Base-by-base conservation (phyloP, 306 rosid genomes). In the Nissolia schottii region DNA sequence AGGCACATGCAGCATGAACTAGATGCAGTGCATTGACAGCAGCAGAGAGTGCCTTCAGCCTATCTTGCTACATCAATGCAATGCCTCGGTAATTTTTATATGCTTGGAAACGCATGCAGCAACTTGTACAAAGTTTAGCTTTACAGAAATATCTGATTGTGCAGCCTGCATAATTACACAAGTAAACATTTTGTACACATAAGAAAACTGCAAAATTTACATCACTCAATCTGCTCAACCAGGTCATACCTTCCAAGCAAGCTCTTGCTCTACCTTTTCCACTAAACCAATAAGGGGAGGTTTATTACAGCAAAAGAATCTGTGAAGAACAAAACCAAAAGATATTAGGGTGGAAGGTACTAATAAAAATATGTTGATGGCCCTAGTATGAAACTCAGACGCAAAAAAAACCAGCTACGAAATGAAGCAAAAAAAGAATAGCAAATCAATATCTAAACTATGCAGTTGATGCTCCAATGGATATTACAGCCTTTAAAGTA, bases 181-280 rank as follows among this genome's bases (percentile, higher is more conserved):
- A 6, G 41, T 23, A 74, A 77, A 64, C 70, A 79, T 79, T 71
- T 53, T 16, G 34, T 48, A 27, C 37, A 31, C n/a, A n/a, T n/a
- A 54, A 71, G 46, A 34, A 71, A 70, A 66, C 19, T 22, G 64
- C 22, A 83, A 32, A 71, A 58, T 75, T 62, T 41, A 74, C 38
- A 50, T 73, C 67, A 50, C 11, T 41, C n/a, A 50, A 75, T 45
- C 31, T 38, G 61, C 62, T 70, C 71, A 53, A 61, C 64, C 48
- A 75, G 22, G 61, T 53, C 45, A 73, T 82, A 93, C 98, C 98
- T 94, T 94, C 96, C 96, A 83, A 40, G 86, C 84, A 84, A 94
- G 97, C 91, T 94, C 98, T 74, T 91, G 96, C 83, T 94, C 98
- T n/a, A 91, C 94, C 81, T 87, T 94, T 78, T 91, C 98, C 75